Evolutionary conservation across 345 rosid genomes (phyloP), one percentile per base, ranked within the genome.

Genomic region (Crucihimalaya himalaica): DNA sequence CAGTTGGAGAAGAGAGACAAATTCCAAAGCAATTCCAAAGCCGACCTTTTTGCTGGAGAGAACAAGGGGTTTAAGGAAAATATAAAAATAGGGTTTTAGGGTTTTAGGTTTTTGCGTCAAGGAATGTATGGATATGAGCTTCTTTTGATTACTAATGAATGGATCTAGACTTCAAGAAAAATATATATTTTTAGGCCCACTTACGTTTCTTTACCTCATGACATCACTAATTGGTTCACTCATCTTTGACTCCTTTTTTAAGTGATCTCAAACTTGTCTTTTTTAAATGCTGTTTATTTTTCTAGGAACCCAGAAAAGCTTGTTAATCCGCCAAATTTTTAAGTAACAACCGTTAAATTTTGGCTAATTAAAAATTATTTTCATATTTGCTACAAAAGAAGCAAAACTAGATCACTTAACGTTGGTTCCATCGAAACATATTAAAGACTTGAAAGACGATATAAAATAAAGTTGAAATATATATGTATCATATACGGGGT

Each of bases 371-470:
- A 51, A 28, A 25, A 14, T 27, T 6, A 14, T 20, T 27, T 15
- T 54, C 19, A 4, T 40, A 55, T 8, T n/a, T 29, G 15, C 61
- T 55, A 55, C 37, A 55, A 28, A 16, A n/a, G 39, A 55, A 55
- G 15, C 61, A 31, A 31, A 46, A 6, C 51, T 16, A 60, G 20
- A n/a, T n/a, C 48, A 60, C 47, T 59, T 59, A 59, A 51, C 53
- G 28, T 35, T n/a, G n/a, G n/a, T n/a, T 75, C 73, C 73, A 60
- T 68, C 32, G 63, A 48, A 68, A 66, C 27, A 35, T 47, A 59
- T 46, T 35, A 20, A 66, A 39, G 46, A 21, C 31, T 40, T 16
- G 57, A 57, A 74, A 56, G 63, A 66, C 43, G 6, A 23, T 5
- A 9, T 25, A 45, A 57, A 5, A 42, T 31, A 75, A 60, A 68